Conservation (phyloP, 345 rosid genomes). For the Corymbia maculata region DNA sequence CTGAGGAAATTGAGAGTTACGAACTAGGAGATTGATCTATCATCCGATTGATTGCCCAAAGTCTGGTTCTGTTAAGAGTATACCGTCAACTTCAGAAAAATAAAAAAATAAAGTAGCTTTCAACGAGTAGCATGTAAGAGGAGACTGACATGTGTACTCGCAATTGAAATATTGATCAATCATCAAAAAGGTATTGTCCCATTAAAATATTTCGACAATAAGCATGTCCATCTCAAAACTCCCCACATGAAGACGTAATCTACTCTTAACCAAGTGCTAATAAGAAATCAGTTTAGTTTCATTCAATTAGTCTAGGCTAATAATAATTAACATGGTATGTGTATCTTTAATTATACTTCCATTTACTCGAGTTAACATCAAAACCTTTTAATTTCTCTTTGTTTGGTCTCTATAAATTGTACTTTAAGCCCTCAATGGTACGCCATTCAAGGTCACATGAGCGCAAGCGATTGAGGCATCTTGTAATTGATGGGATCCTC, state of each 20-base stretch:
- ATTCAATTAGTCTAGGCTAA: neutral
- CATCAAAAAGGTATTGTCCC: neutral
- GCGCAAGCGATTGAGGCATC: neutral
- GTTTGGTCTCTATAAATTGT: neutral
- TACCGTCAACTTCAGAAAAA: neutral
- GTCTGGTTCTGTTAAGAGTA: neutral
- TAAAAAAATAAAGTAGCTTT: neutral
- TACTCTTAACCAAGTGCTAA: neutral
- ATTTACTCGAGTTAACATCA: neutral
- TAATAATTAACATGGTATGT: neutral
- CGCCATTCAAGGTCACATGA: neutral
- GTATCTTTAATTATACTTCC: neutral
- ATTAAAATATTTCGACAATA: neutral
- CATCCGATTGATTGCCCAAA: neutral
- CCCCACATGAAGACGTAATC: neutral
- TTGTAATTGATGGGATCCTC: neutral
- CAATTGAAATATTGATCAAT: neutral
- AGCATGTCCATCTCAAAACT: neutral
- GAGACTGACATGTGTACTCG: neutral
- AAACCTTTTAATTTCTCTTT: neutral
- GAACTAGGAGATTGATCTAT: neutral
- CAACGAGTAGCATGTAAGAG: neutral
- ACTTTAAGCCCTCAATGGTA: neutral
- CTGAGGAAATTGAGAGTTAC: neutral
- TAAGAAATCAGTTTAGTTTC: neutral